Evolutionary conservation across 1,284 basidiomycete species (phyloP).

Genomic region (Sporisorium sorghi): DNA sequence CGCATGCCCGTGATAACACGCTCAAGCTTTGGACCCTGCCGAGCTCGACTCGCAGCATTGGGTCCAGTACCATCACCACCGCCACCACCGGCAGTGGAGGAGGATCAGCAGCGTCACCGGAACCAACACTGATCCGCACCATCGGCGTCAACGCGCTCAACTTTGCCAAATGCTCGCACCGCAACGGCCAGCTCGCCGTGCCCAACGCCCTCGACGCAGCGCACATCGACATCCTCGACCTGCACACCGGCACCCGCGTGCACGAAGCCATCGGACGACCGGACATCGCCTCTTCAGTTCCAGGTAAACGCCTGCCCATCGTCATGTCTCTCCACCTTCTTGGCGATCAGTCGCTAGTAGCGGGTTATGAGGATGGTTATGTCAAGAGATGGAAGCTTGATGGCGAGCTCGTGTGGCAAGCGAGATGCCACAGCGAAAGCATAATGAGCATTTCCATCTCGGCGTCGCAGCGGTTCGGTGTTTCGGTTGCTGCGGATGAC

Average conservation of each 20-base stretch:
- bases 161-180: slow-evolving; percentile 81
- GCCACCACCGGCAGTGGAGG: not conserved
- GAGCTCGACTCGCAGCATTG: not conserved
- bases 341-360: slow-evolving; percentile 71
- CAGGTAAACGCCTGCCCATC: slow-evolving; percentile 71
- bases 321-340: slow-evolving; percentile 85
- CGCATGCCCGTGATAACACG: slow-evolving; percentile 89
- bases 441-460: slow-evolving; percentile 31
- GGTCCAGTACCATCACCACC: slow-evolving; percentile 1
- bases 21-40: slow-evolving; percentile 75
- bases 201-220: slow-evolving; percentile 89
- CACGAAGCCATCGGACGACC: slow-evolving; percentile 77
- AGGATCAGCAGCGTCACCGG: slow-evolving; percentile 65
- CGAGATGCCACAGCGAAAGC: slow-evolving; percentile 30
- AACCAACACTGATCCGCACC: slow-evolving; percentile 75
- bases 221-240: slow-evolving; percentile 82
- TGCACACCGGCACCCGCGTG: slow-evolving; percentile 76
- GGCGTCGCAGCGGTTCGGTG: not conserved
- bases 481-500: slow-evolving; percentile 50
- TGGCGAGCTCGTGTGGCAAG: slow-evolving; percentile 13
- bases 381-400: slow-evolving; percentile 69
- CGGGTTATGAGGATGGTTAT: slow-evolving; percentile 84
- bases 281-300: slow-evolving; percentile 16
- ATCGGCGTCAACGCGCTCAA: slow-evolving; percentile 89
- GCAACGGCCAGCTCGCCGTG: slow-evolving; percentile 77